Evolutionary conservation across 768 basidiomycete genomes (phyloP), one percentile per base, ranked within the genome.

Genomic region (Paxillus rubicundulus): DNA sequence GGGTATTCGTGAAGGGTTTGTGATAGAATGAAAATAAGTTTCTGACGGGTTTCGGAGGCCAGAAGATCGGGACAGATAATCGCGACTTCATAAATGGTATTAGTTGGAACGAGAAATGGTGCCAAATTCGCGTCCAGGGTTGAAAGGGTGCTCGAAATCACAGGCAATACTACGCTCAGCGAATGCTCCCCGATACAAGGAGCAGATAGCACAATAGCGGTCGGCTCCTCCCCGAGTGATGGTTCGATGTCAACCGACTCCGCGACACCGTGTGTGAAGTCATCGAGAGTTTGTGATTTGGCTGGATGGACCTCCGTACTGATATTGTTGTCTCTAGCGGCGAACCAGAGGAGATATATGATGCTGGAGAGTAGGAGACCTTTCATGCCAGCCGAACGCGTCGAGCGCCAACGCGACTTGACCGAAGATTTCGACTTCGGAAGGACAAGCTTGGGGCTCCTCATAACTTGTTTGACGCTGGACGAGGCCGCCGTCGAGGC

Each of bases 151-250:
- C 50, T 46, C 2, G 59, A 28, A 5, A 72, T 66, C 45, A 85
- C 70, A 13, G 82, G 81, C 3, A 85, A 63, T 36, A 85, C 58
- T 12, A 71, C 78, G 13, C 78, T 78, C 49, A 82, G 59, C 14
- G 77, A 76, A 38, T 69, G 61, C 16, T 46, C 48, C n/a, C 49
- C 55, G 45, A 70, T 21, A 17, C 52, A 43, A 16, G 60, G 61
- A 2, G 50, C 16, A 9, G 24, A 53, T 38, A 13, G 49, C 32
- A 17, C 32, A 41, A 42, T 4, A 49, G 24, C 41, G 21, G 24
- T 24, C 24, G 24, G 24, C 6, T 6, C 24, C 24, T 38, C 47
- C 9, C 24, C 21, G 21, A 43, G 41, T 16, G 41, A 43, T 10
- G 41, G 20, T 24, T 8, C 20, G 16, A 20, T 12, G 10, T 24